Evolutionary conservation across 164 flowering plant species (phyloP).

Genomic region (Piper longum): DNA sequence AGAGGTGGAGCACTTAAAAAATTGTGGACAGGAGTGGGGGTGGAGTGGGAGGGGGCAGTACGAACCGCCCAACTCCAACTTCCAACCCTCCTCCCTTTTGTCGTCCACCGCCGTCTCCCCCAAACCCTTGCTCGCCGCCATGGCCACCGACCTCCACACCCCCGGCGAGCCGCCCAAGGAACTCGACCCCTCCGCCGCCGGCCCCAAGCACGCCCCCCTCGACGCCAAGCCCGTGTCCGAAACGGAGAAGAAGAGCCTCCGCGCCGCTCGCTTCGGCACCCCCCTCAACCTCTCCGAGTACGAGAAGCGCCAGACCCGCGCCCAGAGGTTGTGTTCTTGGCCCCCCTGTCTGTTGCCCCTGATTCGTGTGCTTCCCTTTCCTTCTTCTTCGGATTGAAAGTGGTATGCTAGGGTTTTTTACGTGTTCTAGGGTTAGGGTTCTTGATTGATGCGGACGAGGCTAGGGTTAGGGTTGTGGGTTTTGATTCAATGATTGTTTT

Average conservation of each 20-base stretch:
- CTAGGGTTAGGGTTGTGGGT: too few species aligned
- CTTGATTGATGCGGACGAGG: too few species aligned
- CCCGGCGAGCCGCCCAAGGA: not conserved
- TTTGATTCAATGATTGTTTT: too few species aligned
- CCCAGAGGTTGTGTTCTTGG: constrained; percentile 18
- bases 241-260: constrained; percentile 24
- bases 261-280: constrained; percentile 37
- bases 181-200: not conserved
- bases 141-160: not conserved
- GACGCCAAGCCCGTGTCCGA: constrained; percentile 7
- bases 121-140: not conserved
- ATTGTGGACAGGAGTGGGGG: too few species aligned
- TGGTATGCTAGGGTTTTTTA: not conserved
- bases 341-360: not conserved
- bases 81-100: not conserved
- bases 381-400: not conserved
- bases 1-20: too few species aligned
- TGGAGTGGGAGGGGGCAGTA: too few species aligned
- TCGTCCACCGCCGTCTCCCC: not conserved
- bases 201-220: not conserved
- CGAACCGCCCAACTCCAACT: too few species aligned
- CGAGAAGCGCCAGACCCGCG: constrained; percentile 31
- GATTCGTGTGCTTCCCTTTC: not conserved
- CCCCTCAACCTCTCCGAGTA: constrained; percentile 29
- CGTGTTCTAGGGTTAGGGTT: too few species aligned